A percentile compares a stretch with the other conserved stretches of the same genome.
phyloP scores from a whole-genome alignment of 1,139 yeast genomes.

The Suhomyces maxii region DNA sequence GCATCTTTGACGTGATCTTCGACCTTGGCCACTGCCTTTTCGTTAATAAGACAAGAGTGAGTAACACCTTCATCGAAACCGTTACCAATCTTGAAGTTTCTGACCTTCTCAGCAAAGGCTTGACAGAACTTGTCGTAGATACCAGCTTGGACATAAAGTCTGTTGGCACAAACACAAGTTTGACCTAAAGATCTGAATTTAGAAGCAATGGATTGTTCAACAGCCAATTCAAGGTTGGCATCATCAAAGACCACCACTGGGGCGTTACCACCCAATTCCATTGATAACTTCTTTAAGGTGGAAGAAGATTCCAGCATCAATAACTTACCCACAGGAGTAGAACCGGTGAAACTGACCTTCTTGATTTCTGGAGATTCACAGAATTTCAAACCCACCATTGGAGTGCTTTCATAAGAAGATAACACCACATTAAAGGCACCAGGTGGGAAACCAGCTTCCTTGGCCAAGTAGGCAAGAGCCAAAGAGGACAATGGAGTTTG shows the following conservation, averaged over 20 bases:
- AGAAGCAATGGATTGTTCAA: constrained; percentile 55
- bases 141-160: constrained; percentile 63
- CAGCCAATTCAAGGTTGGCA: constrained; percentile 76
- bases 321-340: constrained; percentile 79
- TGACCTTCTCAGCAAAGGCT: constrained; percentile 53
- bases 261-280: constrained; percentile 94
- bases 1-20: constrained; percentile 76
- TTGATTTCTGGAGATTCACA: constrained; percentile 68
- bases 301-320: constrained; percentile 76
- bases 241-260: constrained; percentile 88
- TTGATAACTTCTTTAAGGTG: constrained; percentile 77
- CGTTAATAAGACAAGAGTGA: constrained; percentile 82
- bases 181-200: constrained; percentile 79
- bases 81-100: constrained; percentile 63
- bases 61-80: constrained; percentile 68
- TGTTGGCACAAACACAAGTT: constrained; percentile 81
- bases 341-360: constrained; percentile 89
- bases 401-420: constrained; percentile 37
- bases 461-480: constrained; percentile 46
- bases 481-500: constrained; percentile 47
- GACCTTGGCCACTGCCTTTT: constrained; percentile 66
- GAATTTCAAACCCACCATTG: constrained; percentile 30
- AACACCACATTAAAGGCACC: constrained; percentile 45
- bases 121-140: constrained; percentile 61
- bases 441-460: constrained; percentile 46